Base-by-base conservation (phyloP, 306 rosid genomes). In the Hippophae gyantsensis region DNA sequence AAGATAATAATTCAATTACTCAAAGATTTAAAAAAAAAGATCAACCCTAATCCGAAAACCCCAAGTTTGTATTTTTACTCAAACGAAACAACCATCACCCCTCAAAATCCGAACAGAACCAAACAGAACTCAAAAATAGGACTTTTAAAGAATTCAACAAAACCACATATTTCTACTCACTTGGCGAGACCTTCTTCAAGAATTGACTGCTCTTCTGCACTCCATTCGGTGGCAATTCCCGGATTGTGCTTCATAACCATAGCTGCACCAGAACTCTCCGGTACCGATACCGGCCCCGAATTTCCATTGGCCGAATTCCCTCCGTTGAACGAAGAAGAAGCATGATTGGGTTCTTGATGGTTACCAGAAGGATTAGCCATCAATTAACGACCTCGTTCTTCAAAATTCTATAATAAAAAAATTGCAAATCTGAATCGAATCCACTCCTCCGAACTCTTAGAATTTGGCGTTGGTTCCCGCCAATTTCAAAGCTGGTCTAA, bases 231-330 rank as follows among this genome's bases (percentile, higher is more conserved):
- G 8, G 94, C 70, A 53, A 90, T 78, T 9, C 96, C 98, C 7
- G 98, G 98, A 74, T 87, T 87, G 77, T 90, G 98, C 78, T 85
- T 90, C 95, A 83, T 72, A 53, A 84, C 79, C 13, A 68, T 42
- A 67, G 70, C 78, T 10, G 81, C 71, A 55, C 82, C 81, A 0
- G 90, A 77, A 67, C 70, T 81, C 42, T 90, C 97, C 3, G 88
- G 81, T 2, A 70, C 88, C 7, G 75, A 48, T 54, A 56, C 80
- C 14, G 74, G 77, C 9, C 65, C 52, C n/a, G 90, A 77, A 68
- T 78, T 83, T 11, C 97, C 97, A 70, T 80, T 83, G 25, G 56
- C 76, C 42, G 78, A 72, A 54, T 73, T 76, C 52, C 75, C 72
- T 49, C 79, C 80, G 69, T 86, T 84, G 71, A 89, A 81, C 1